A percentile compares a stretch with the other conserved stretches of the same genome.
Conservation (phyloP, 1,139 yeast species). For the Suhomyces maxii region DNA sequence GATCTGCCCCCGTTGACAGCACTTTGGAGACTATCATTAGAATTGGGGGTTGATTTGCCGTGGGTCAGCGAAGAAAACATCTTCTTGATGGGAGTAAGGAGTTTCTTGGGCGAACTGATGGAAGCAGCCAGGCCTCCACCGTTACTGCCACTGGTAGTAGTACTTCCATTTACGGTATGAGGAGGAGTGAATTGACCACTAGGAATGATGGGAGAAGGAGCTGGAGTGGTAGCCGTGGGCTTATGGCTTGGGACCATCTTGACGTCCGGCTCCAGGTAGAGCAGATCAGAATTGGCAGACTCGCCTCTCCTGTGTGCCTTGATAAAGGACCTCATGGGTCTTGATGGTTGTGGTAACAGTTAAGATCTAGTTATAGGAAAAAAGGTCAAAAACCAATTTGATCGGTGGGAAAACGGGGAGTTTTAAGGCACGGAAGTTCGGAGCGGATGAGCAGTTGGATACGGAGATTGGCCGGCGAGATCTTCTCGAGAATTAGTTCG, state of each 20-base stretch:
- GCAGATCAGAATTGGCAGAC: constrained; percentile 13
- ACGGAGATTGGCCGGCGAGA: no score
- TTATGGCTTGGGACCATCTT: constrained; percentile 5
- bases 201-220: constrained; percentile 17
- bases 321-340: constrained; percentile 47
- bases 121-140: constrained; percentile 10
- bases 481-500: not conserved
- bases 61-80: constrained; percentile 31
- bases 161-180: constrained; percentile 1
- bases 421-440: no score
- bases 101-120: constrained; percentile 42
- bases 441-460: no score
- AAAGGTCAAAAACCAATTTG: no score
- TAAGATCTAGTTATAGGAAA: no score
- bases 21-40: constrained; percentile 17
- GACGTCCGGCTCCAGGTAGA: constrained; percentile 11
- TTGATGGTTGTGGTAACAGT: not conserved
- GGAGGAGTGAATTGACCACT: constrained; percentile 29
- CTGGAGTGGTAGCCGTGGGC: constrained; percentile 12
- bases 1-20: constrained; percentile 8
- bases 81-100: constrained; percentile 45
- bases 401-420: no score
- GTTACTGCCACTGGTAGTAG: not conserved
- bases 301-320: constrained; percentile 40
- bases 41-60: constrained; percentile 15